Evolutionary conservation across 257 asterid genomes (phyloP), one percentile per base, ranked within the genome.

Genomic region (Salvia miltiorrhiza): DNA sequence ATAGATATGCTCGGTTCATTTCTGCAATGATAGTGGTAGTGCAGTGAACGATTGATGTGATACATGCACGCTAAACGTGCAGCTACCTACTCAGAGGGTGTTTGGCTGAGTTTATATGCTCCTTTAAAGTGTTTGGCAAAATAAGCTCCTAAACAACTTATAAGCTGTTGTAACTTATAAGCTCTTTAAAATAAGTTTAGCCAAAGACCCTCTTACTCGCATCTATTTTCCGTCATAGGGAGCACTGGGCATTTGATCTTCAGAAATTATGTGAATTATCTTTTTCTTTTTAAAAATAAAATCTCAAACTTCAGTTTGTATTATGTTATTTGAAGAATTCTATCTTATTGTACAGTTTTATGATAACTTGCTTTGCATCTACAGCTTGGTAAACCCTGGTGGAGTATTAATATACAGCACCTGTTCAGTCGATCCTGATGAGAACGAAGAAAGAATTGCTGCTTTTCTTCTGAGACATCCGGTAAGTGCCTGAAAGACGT

Each of bases 381-480:
- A 71, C 86, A 93, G 98, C 73, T 81, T 90, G 81, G 96, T 90
- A 72, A 87, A 79, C 84, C 89, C 88, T 62, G 92, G 85, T 45
- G 98, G 98, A 19, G 85, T 79, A 28, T 85, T 93, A 41, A 71
- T 90, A 72, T 93, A 93, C 72, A 90, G 98, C 73, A 93, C 98
- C 10, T 93, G 98, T 78, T 93, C 98, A 39, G 85, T 88, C 67
- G 97, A 93, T 72, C 90, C 88, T 0, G 86, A 78, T 77, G 98
- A 93, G 83, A 93, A 93, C 23, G 95, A 93, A 81, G 93, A 88
- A 73, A 86, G 98, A 82, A 83, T 93, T 55, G 83, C 84, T 76
- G 89, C 95, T 53, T 90, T 93, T 85, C 97, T 93, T 37, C 77
- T 32, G n/a, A 81, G 92, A 64, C 87, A 93, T 73, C 90, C 87